Evolutionary conservation across 768 basidiomycete genomes (phyloP).

Genomic region (Suillus decipiens): DNA sequence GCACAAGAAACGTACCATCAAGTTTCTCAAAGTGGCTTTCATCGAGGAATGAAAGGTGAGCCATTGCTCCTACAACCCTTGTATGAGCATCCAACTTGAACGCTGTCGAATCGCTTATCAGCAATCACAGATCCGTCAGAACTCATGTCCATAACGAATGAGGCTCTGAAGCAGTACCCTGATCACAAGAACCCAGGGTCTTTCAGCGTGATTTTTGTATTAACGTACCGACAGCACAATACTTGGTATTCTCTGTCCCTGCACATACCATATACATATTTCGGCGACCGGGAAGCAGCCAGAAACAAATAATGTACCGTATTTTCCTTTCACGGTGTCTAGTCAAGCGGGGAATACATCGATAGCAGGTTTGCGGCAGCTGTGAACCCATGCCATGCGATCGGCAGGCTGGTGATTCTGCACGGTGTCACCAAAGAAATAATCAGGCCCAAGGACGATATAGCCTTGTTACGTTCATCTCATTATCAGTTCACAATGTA

Average conservation of each 20-base stretch:
- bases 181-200: neutral
- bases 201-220: neutral
- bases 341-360: slow-evolving; percentile 51
- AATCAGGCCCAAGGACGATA: slow-evolving; percentile 58
- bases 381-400: slow-evolving; percentile 40
- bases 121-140: slow-evolving; percentile 45
- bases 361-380: slow-evolving; percentile 33
- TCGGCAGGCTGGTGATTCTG: slow-evolving; percentile 38
- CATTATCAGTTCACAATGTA: neutral
- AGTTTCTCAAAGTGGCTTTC: slow-evolving; percentile 54
- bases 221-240: slow-evolving; percentile 44
- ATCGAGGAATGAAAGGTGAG: slow-evolving; percentile 51
- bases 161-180: slow-evolving; percentile 62
- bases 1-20: slow-evolving; percentile 37
- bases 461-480: slow-evolving; percentile 42
- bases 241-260: slow-evolving; percentile 34
- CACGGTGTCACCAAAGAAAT: slow-evolving; percentile 54
- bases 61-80: slow-evolving; percentile 42
- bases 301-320: slow-evolving; percentile 36
- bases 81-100: neutral
- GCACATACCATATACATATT: slow-evolving; percentile 15
- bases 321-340: slow-evolving; percentile 46
- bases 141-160: slow-evolving; percentile 47
- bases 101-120: slow-evolving; percentile 30
- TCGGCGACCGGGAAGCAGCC: slow-evolving; percentile 5